Conservation (phyloP, 163 green algal species). For the Chloromonas sp. region DNA sequence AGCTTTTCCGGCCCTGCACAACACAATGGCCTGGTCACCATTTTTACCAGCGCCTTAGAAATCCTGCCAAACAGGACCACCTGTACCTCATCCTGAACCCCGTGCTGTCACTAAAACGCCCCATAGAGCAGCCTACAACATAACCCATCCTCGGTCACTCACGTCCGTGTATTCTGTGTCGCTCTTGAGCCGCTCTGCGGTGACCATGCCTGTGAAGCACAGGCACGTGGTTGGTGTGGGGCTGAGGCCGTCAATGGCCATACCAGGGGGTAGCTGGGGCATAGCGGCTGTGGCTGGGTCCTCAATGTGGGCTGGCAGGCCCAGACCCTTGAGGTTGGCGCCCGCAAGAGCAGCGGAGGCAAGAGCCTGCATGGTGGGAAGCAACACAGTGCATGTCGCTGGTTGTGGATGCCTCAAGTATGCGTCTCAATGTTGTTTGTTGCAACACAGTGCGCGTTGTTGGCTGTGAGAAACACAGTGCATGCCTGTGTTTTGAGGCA, state of each 20-base stretch:
- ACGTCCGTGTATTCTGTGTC: conserved; percentile 76
- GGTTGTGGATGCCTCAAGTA: background rate
- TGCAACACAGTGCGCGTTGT: too few relatives aligned
- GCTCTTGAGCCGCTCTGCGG: conserved; percentile 51
- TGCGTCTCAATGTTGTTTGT: background rate
- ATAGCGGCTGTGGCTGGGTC: background rate
- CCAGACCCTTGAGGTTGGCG: background rate
- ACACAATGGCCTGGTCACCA: too few relatives aligned
- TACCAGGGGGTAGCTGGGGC: background rate
- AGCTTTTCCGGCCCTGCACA: too few relatives aligned
- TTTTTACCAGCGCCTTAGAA: too few relatives aligned
- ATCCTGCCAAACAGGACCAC: too few relatives aligned
- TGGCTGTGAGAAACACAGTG: too few relatives aligned
- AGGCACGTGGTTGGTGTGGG: conserved; percentile 32
- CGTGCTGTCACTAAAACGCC: too few relatives aligned
- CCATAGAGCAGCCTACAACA: too few relatives aligned
- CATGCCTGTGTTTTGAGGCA: too few relatives aligned
- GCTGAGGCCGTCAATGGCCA: background rate
- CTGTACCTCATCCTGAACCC: too few relatives aligned
- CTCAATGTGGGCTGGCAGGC: conserved; percentile 5
- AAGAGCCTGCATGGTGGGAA: background rate
- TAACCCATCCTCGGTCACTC: conserved; percentile 7
- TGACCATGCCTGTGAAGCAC: conserved; percentile 68
- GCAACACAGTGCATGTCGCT: background rate
- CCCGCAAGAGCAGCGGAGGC: background rate